These are phyloP conservation scores for Kodamaea kaohsiungensis DNA, from an alignment of 805 yeast genomes.

Conservation along the genomic window DNA sequence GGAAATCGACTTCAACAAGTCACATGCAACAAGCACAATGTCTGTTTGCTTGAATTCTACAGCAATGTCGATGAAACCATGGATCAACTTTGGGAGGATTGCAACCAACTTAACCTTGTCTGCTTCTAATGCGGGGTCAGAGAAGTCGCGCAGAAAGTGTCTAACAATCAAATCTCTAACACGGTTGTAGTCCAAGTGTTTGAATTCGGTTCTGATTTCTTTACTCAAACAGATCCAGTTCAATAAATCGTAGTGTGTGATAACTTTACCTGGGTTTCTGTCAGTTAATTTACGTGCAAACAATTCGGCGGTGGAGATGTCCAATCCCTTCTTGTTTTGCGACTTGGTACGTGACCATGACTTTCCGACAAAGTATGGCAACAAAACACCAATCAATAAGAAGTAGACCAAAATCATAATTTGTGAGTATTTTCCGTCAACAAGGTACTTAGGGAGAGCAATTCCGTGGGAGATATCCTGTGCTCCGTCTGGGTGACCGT, in stretches of 20 bases:
- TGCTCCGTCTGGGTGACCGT: conserved; percentile 98
- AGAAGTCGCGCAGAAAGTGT: conserved; percentile 56
- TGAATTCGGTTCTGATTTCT: conserved; percentile 55
- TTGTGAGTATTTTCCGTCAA: conserved; percentile 77
- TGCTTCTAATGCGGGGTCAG: conserved; percentile 24
- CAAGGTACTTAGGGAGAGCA: conserved; percentile 88
- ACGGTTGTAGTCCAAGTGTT: conserved; percentile 44
- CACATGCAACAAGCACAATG: conserved; percentile 58
- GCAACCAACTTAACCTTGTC: conserved; percentile 60
- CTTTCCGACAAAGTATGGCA: conserved; percentile 77
- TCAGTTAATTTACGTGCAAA: conserved; percentile 75
- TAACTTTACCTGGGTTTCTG: conserved; percentile 65
- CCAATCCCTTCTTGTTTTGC: conserved; percentile 80
- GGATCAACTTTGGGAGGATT: conserved; percentile 62
- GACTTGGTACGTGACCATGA: conserved; percentile 91
- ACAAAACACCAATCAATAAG: conserved; percentile 67
- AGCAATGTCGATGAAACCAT: conserved; percentile 79
- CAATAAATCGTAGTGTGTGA: conserved; percentile 58
- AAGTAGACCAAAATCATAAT: conserved; percentile 65
- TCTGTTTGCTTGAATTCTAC: conserved; percentile 74
- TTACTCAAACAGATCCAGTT: conserved; percentile 63
- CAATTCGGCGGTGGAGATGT: conserved; percentile 76
- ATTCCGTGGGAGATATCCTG: conserved; percentile 89
- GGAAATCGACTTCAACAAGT: conserved; percentile 66
- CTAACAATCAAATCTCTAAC: conserved; percentile 53